Conservation (phyloP, 2,329 filamentous ascomycete genomes). For the Microsporum audouinii region DNA sequence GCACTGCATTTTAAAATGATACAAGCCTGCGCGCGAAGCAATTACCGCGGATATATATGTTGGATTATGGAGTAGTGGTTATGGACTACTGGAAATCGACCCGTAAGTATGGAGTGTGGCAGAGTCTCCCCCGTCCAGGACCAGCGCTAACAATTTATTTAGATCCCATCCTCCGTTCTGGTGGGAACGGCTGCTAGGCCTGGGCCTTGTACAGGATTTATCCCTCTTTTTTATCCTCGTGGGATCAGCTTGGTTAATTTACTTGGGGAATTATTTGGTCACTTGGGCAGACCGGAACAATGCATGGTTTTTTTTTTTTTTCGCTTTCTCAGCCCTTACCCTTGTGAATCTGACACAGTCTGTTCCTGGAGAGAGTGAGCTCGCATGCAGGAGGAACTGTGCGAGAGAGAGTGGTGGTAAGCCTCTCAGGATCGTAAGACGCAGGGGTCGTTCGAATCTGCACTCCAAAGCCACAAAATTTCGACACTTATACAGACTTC, state of each 20-base stretch:
- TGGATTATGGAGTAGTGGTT: background rate
- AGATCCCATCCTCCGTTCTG: background rate
- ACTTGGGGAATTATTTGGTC: background rate
- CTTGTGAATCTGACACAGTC: background rate
- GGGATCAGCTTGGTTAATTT: constrained; percentile 1
- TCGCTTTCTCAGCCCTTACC: background rate
- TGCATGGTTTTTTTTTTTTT: background rate
- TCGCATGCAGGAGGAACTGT: background rate
- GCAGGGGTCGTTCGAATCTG: background rate
- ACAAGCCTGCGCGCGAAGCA: background rate
- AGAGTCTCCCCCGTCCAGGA: background rate
- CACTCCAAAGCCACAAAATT: background rate
- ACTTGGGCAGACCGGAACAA: background rate
- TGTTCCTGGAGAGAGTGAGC: background rate
- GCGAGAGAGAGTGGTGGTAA: background rate
- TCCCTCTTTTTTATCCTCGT: background rate
- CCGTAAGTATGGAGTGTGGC: background rate
- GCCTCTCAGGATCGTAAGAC: background rate
- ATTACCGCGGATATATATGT: background rate
- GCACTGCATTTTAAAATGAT: background rate
- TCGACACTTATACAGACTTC: background rate
- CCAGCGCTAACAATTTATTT: background rate
- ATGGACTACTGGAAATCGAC: background rate
- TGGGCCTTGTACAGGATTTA: background rate
- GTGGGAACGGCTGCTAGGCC: background rate